Percentiles rank a stretch among this genome's conserved stretches.
phyloP scores from a whole-genome alignment of 768 basidiomycete genomes.

The Macrolepiota albuminosa region DNA sequence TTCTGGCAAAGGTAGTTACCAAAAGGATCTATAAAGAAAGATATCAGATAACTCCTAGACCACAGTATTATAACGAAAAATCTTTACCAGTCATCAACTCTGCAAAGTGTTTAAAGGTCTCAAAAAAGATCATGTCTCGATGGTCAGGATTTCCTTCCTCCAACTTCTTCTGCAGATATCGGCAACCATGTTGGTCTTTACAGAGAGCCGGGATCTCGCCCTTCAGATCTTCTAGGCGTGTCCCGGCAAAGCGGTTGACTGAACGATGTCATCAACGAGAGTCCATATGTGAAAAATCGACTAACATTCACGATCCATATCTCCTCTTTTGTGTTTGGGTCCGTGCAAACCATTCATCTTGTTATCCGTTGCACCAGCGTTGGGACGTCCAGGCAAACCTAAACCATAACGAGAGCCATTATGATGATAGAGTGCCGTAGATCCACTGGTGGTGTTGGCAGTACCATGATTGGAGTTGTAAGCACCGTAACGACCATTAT shows the following conservation, averaged over 20 bases:
- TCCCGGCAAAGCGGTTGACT: slow-evolving; percentile 98
- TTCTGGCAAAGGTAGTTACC: slow-evolving; percentile 99
- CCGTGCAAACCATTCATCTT: slow-evolving; percentile 92
- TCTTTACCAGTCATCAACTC: slow-evolving; percentile 92
- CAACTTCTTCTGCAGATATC: slow-evolving; percentile 97
- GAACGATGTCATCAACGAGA: slow-evolving; percentile 5
- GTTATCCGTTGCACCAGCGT: slow-evolving; percentile 47
- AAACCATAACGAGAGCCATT: slow-evolving; percentile 75
- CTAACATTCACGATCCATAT: slow-evolving; percentile 83
- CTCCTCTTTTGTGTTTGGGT: slow-evolving; percentile 91
- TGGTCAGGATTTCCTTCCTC: slow-evolving; percentile 95
- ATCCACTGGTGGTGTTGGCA: slow-evolving; percentile 46
- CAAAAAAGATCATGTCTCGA: slow-evolving; percentile 98
- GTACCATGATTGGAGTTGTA: slow-evolving; percentile 37
- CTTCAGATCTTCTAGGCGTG: slow-evolving; percentile 89
- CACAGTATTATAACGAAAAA: slow-evolving; percentile 3
- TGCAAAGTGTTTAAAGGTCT: slow-evolving; percentile 96
- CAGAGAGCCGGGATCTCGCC: slow-evolving; percentile 93
- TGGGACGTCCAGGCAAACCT: slow-evolving; percentile 50
- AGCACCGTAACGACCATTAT: slow-evolving; percentile 47
- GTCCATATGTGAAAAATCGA: neutral
- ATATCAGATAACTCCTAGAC: neutral
- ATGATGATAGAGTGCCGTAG: slow-evolving; percentile 75
- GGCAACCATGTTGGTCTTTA: slow-evolving; percentile 99
- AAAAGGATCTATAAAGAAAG: slow-evolving; percentile 71